Conservation (phyloP, 2,329 filamentous ascomycete species). For the Apiospora aurea region DNA sequence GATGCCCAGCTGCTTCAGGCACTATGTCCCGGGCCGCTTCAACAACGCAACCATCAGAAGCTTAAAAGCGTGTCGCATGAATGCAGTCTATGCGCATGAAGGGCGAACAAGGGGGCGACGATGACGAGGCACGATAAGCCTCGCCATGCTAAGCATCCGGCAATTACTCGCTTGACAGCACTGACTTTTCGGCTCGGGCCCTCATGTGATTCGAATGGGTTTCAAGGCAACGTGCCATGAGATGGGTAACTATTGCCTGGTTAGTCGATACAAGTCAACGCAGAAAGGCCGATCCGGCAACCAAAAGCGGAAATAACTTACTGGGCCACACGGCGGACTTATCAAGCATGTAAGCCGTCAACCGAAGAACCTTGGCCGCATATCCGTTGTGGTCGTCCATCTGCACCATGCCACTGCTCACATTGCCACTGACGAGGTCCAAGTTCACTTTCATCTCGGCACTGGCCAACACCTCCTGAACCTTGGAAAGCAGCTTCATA, state of each 20-base stretch:
- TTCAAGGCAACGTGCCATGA: constrained; percentile 64
- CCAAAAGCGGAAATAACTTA: constrained; percentile 52
- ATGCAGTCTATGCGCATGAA: background rate
- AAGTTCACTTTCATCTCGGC: constrained; percentile 82
- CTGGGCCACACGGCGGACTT: constrained; percentile 93
- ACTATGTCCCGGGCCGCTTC: background rate
- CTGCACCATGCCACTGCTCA: constrained; percentile 58
- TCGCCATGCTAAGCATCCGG: background rate
- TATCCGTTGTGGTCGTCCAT: constrained; percentile 74
- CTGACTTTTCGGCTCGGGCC: constrained; percentile 59
- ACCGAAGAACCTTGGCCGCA: constrained; percentile 81
- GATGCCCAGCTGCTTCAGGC: background rate
- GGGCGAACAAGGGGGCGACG: too few species aligned
- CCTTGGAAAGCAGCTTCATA: constrained; percentile 81
- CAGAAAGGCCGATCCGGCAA: background rate
- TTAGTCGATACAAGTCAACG: background rate
- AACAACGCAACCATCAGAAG: background rate
- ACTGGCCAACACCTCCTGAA: constrained; percentile 78
- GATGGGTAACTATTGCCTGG: constrained; percentile 51
- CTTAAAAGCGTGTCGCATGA: background rate
- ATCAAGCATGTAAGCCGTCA: constrained; percentile 86
- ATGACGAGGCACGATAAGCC: background rate
- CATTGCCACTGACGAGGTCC: constrained; percentile 54
- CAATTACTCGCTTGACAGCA: constrained; percentile 48
- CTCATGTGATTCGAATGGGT: constrained; percentile 61